Evolutionary conservation across 345 rosid species (phyloP).

Genomic region (Stellera chamaejasme): DNA sequence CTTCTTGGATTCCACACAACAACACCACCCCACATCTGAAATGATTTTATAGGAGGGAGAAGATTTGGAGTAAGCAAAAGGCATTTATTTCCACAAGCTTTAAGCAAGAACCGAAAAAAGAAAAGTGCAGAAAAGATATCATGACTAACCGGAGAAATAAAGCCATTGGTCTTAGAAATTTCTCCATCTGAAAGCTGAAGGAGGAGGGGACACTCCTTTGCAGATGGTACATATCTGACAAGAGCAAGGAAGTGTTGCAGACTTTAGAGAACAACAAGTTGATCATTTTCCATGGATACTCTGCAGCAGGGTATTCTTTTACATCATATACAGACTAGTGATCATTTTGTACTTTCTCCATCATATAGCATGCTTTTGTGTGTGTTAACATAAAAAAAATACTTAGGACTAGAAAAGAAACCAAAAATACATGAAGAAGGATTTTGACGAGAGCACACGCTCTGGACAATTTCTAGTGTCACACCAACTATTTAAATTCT

Average conservation of each 20-base stretch:
- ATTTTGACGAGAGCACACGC: too few species aligned
- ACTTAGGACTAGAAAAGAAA: too few species aligned
- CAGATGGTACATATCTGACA: conserved; percentile 82
- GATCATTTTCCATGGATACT: neutral
- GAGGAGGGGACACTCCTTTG: conserved; percentile 77
- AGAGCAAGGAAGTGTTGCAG: conserved; percentile 12
- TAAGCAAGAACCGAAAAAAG: neutral
- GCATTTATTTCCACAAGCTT: conserved; percentile 10
- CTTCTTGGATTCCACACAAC: conserved; percentile 69
- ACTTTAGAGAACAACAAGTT: conserved; percentile 1
- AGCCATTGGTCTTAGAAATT: conserved; percentile 82
- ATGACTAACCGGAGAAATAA: conserved; percentile 83
- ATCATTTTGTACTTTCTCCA: too few species aligned
- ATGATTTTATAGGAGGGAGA: conserved; percentile 10
- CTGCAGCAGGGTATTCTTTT: neutral
- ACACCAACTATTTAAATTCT: too few species aligned
- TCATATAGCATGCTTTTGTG: too few species aligned
- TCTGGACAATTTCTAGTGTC: too few species aligned
- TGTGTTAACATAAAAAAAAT: too few species aligned
- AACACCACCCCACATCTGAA: conserved; percentile 97
- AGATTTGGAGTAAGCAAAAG: neutral
- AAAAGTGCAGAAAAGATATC: conserved; percentile 9
- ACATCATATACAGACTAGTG: too few species aligned
- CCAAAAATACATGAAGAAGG: too few species aligned
- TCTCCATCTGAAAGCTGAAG: conserved; percentile 78